These are phyloP conservation scores for Lactarius deliciosus DNA, from an alignment of 768 basidiomycete genomes.

Conservation along the genomic window DNA sequence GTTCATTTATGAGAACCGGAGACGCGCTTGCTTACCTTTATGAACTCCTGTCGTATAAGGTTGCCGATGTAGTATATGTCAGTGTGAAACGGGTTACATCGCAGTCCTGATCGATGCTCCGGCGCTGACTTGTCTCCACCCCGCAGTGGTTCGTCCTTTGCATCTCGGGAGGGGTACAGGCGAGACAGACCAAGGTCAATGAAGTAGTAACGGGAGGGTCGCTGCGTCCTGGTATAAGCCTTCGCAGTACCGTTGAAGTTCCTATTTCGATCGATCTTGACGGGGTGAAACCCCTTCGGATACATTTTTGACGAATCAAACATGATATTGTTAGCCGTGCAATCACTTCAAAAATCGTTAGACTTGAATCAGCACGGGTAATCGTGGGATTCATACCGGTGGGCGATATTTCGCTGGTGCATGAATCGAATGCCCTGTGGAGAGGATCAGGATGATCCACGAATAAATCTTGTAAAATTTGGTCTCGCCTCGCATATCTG, in stretches of 20 bases:
- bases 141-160: conserved; percentile 35
- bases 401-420: conserved; percentile 33
- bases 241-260: conserved; percentile 33
- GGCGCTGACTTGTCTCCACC: conserved; percentile 47
- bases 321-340: conserved; percentile 32
- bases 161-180: conserved; percentile 32
- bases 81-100: conserved; percentile 38
- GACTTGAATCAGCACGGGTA: neutral
- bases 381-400: conserved; percentile 33
- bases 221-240: conserved; percentile 29
- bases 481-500: conserved; percentile 39
- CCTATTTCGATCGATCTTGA: conserved; percentile 18
- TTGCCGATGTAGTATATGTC: conserved; percentile 42
- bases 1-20: neutral
- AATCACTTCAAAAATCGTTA: conserved; percentile 14
- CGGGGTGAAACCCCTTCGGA: conserved; percentile 36
- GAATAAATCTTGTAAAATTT: too few relatives aligned
- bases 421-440: conserved; percentile 32
- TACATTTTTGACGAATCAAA: conserved; percentile 34
- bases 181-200: conserved; percentile 36
- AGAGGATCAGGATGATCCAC: neutral
- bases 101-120: conserved; percentile 32
- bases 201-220: conserved; percentile 34
- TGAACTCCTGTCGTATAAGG: conserved; percentile 34
- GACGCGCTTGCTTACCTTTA: conserved; percentile 32